phyloP scores from a whole-genome alignment of 2,329 filamentous ascomycete genomes.

The Cladosporium sp. region DNA sequence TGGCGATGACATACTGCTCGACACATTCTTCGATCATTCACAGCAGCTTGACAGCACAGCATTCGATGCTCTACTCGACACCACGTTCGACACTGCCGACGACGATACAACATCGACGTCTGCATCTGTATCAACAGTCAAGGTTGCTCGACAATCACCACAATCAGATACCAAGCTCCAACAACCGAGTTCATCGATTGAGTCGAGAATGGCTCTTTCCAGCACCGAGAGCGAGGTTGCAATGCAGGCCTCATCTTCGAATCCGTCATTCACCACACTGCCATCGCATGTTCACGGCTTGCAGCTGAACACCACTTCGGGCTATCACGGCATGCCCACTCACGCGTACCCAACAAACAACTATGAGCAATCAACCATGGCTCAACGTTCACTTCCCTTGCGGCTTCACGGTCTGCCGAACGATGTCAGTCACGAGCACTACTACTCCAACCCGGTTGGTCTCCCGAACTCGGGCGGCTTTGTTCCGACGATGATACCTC shows the following conservation, averaged over 20 bases:
- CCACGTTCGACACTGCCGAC: background rate
- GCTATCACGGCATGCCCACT: background rate
- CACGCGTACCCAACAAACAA: background rate
- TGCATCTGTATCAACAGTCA: background rate
- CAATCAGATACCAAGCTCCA: background rate
- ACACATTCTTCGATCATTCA: slow-evolving; percentile 5
- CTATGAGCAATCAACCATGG: background rate
- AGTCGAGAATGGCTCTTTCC: background rate
- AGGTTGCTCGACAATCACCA: background rate
- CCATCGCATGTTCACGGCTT: too few species aligned
- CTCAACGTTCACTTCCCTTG: background rate
- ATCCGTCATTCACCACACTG: background rate
- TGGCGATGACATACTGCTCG: slow-evolving; percentile 5
- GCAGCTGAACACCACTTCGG: background rate
- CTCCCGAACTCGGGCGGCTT: background rate
- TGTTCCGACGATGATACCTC: background rate
- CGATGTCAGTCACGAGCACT: background rate
- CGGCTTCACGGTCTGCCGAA: background rate
- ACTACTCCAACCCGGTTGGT: background rate
- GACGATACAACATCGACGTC: background rate
- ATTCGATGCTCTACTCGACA: slow-evolving; percentile 6
- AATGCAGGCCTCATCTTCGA: background rate
- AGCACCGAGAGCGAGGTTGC: background rate
- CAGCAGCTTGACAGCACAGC: slow-evolving; percentile 1
- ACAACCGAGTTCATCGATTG: background rate